Evolutionary conservation across 2,329 filamentous ascomycete genomes (phyloP).

Genomic region (Ophiostoma fasciatum): DNA sequence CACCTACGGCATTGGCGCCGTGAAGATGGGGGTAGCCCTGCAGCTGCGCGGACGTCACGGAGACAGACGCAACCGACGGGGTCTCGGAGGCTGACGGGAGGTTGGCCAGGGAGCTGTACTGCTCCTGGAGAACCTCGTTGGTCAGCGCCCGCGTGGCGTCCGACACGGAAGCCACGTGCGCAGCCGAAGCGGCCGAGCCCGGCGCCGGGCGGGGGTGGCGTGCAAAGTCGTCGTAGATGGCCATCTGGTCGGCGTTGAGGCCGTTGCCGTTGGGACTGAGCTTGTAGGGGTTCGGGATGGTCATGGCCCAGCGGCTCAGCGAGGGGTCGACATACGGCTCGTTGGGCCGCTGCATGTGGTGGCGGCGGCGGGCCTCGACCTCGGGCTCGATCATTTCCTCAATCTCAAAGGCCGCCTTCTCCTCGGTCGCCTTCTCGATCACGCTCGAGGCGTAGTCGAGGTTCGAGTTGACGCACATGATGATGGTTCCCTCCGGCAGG

Average conservation of each 20-base stretch:
- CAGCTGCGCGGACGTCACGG: constrained; percentile 35
- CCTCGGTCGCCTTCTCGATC: constrained; percentile 90
- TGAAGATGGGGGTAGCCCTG: constrained; percentile 42
- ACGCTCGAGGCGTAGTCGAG: constrained; percentile 84
- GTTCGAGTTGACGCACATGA: constrained; percentile 99
- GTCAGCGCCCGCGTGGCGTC: constrained; percentile 47
- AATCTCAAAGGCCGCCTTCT: constrained; percentile 84
- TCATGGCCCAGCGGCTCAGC: constrained; percentile 82
- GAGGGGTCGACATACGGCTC: constrained; percentile 72
- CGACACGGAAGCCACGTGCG: constrained; percentile 44
- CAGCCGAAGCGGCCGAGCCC: constrained; percentile 22
- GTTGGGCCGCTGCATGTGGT: constrained; percentile 59
- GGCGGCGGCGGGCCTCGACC: constrained; percentile 60
- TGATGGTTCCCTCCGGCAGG: constrained; percentile 82
- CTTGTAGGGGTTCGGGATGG: constrained; percentile 87
- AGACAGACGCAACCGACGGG: constrained; percentile 37
- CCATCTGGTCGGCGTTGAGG: constrained; percentile 81
- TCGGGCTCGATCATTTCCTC: constrained; percentile 82
- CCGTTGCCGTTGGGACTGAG: constrained; percentile 55
- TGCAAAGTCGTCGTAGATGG: constrained; percentile 93
- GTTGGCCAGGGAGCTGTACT: constrained; percentile 40
- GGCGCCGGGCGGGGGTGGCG: constrained; percentile 49
- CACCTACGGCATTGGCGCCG: constrained; percentile 19
- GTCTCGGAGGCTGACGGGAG: constrained; percentile 46
- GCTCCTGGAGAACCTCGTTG: constrained; percentile 49